Evolutionary conservation across 306 rosid species (phyloP).

Genomic region (Prosopis cineraria): DNA sequence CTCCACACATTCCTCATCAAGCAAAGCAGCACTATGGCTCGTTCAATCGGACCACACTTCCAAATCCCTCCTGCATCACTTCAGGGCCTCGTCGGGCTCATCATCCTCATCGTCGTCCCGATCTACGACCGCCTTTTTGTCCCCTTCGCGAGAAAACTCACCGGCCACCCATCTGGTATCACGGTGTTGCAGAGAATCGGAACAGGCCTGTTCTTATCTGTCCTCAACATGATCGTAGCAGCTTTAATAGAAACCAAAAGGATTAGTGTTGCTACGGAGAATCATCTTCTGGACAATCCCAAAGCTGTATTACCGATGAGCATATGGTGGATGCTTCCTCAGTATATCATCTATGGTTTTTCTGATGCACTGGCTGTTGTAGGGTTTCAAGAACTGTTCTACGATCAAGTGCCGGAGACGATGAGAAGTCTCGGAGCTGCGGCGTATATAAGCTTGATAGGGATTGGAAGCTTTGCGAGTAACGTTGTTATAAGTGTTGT

Average conservation of each 20-base stretch:
- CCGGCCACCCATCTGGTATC: constrained; percentile 54
- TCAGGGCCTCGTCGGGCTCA: background rate
- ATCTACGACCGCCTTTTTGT: constrained; percentile 61
- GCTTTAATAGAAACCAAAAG: constrained; percentile 63
- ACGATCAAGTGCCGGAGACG: constrained; percentile 65
- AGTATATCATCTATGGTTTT: constrained; percentile 49
- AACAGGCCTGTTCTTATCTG: constrained; percentile 56
- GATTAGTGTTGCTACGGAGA: constrained; percentile 41
- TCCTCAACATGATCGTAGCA: constrained; percentile 57
- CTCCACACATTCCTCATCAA: constrained; percentile 61
- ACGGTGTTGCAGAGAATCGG: constrained; percentile 72
- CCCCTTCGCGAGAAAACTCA: constrained; percentile 44
- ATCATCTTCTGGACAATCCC: constrained; percentile 47
- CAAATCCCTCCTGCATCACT: background rate
- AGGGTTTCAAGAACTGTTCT: constrained; percentile 68
- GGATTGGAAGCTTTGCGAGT: constrained; percentile 60
- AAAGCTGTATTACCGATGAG: constrained; percentile 55
- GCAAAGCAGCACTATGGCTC: constrained; percentile 61
- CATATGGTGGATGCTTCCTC: constrained; percentile 84
- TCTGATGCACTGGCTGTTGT: constrained; percentile 55
- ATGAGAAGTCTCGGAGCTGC: constrained; percentile 79
- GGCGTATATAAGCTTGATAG: constrained; percentile 53
- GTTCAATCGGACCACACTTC: constrained; percentile 29
- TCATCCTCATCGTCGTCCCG: constrained; percentile 51
- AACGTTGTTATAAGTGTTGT: constrained; percentile 47